Percentiles rank a stretch among this genome's conserved stretches.
Conservation (phyloP, 164 flowering plant genomes). For the Magnolia kwangsiensis region DNA sequence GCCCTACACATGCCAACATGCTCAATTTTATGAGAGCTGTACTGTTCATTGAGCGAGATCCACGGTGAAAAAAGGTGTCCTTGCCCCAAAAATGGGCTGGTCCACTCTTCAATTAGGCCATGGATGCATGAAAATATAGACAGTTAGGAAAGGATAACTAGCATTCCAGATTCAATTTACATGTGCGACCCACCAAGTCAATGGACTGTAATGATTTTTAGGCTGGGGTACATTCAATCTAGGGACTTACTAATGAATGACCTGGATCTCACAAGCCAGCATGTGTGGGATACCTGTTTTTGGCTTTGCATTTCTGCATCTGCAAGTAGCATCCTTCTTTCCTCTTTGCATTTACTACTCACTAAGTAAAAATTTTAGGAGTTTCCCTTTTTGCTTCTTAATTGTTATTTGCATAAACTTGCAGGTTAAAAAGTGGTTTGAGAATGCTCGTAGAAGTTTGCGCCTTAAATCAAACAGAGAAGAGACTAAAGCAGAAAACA, state of each 20-base stretch:
- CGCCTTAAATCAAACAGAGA: conserved; percentile 28
- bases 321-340: neutral
- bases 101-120: too few species aligned
- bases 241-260: neutral
- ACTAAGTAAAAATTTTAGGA: neutral
- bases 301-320: neutral
- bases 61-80: neutral
- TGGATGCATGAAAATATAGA: neutral
- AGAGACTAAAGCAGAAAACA: conserved; percentile 9
- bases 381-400: neutral
- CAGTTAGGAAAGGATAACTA: neutral
- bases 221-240: neutral
- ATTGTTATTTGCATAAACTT: neutral
- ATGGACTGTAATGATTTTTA: neutral
- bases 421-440: conserved; percentile 89
- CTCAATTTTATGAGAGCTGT: neutral
- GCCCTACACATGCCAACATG: neutral
- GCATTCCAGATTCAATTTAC: neutral
- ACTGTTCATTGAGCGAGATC: neutral
- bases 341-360: neutral
- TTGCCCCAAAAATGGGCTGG: neutral
- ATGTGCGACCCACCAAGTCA: too few species aligned
- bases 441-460: conserved; percentile 62
- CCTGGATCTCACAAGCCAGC: neutral
- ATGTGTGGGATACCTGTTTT: neutral